phyloP scores from a whole-genome alignment of 2,329 filamentous ascomycete species.

The Cadophora malorum region DNA sequence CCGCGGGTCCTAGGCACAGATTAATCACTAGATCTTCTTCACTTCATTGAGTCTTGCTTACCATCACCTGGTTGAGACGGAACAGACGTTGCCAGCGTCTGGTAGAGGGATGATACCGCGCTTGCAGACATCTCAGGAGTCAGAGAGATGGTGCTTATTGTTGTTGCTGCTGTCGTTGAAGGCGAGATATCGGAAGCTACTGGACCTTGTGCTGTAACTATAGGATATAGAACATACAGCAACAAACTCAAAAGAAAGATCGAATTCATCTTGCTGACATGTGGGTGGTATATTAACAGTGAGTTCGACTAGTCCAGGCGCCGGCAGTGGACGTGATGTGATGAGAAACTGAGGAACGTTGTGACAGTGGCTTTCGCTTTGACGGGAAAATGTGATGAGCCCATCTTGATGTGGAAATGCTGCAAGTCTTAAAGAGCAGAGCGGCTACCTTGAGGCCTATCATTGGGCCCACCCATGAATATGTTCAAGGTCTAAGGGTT shows the following conservation, averaged over 20 bases:
- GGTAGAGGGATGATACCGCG: conserved; percentile 42
- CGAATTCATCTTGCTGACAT: conserved; percentile 37
- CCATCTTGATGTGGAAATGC: conserved; percentile 30
- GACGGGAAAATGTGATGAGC: conserved; percentile 31
- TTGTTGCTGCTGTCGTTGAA: conserved; percentile 30
- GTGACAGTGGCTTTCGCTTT: conserved; percentile 28
- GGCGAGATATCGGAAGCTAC: conserved; percentile 27
- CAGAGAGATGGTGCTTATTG: conserved; percentile 35
- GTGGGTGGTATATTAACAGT: conserved; percentile 30
- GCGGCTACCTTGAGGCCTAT: conserved; percentile 39
- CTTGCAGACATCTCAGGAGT: conserved; percentile 45
- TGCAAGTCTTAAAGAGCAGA: conserved; percentile 35
- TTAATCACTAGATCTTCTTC: conserved; percentile 16
- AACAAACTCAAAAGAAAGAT: conserved; percentile 38
- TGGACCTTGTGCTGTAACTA: conserved; percentile 38
- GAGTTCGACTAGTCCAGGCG: conserved; percentile 28
- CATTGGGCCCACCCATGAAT: conserved; percentile 38
- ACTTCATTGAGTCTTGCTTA: conserved; percentile 14
- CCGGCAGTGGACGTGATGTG: conserved; percentile 34
- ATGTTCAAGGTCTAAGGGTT: conserved; percentile 22
- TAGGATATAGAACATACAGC: conserved; percentile 36
- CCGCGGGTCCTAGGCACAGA: conserved; percentile 29
- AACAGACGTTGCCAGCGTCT: conserved; percentile 40
- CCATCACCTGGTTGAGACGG: conserved; percentile 42
- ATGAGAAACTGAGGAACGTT: conserved; percentile 28